Percentiles rank a stretch among this genome's conserved stretches.
Evolutionary conservation across 2,329 filamentous ascomycete species (phyloP).

Genomic region (Alternaria solani): DNA sequence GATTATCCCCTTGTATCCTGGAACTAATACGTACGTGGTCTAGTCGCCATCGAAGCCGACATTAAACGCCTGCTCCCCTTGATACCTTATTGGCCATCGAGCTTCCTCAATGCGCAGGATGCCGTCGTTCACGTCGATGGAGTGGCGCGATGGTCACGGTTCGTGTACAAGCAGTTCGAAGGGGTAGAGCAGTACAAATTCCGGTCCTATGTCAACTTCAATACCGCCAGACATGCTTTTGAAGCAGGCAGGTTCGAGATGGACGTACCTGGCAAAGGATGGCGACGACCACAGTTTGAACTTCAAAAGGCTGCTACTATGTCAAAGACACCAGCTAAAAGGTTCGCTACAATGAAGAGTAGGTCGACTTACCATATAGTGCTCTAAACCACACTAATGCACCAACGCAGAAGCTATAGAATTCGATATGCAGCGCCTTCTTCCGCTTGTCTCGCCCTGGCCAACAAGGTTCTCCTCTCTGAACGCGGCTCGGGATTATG

Average conservation of each 20-base stretch:
- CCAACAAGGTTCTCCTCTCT: background rate
- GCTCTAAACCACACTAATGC: background rate
- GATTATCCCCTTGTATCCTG: background rate
- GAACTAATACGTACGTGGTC: background rate
- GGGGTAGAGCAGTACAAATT: slow-evolving; percentile 11
- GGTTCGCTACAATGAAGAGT: background rate
- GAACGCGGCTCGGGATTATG: background rate
- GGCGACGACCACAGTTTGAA: background rate
- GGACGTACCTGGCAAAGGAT: background rate
- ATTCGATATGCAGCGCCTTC: background rate
- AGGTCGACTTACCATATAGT: background rate
- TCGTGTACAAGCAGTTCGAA: background rate
- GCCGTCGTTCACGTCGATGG: background rate
- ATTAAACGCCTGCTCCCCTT: background rate
- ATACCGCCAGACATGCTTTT: slow-evolving; percentile 8
- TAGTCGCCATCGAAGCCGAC: background rate
- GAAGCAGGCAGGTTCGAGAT: slow-evolving; percentile 7
- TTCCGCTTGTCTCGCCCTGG: background rate
- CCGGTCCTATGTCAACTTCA: slow-evolving; percentile 1
- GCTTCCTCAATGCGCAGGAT: background rate
- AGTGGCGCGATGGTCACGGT: background rate
- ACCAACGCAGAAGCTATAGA: background rate
- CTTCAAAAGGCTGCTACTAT: background rate
- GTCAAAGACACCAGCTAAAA: background rate
- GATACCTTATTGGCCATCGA: background rate